Evolutionary conservation across 225 moss, liverwort and hornwort genomes (phyloP), one percentile per base, ranked within the genome.

Genomic region (Ulota crispa): DNA sequence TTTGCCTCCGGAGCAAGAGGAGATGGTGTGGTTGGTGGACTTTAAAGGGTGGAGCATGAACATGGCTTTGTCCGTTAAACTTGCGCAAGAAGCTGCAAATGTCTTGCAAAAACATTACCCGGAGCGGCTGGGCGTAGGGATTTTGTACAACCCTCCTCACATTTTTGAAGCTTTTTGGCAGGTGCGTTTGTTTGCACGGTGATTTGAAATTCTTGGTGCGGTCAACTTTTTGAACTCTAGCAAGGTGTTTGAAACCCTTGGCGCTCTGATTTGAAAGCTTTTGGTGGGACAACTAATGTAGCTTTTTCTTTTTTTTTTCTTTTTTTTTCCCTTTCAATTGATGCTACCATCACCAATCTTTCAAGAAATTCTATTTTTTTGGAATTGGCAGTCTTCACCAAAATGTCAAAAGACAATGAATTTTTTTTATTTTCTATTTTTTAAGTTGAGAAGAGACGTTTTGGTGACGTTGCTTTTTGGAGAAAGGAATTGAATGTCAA

Each of bases 1-100:
- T 69, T 57, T 95, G 76, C 93, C 91, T 0, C 86, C 87, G 18
- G 95, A 81, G 30, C 92, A 93, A 79, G 97, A 97, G 81, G 92
- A 95, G 86, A 95, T 95, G 95, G 89, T 93, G 41, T 97, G 97
- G 97, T 81, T 97, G 84, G 89, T 95, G 10, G 97, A 97, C 78
- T 95, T 97, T 77, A 97, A 95, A 76, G 89, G 90, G 1, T 97
- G 93, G 93, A 87, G 75, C 24, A 61, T 94, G 79, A 88, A 89
- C 23, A 95, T 92, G 74, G 79, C 94, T 10, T 80, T 93, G 4
- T 89, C 94, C 2, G 52, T 97, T 34, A 89, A 85, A 65, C 89
- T 88, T 39, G 87, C 88, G 11, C 92, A 88, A 76, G 97, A 97
- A 75, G 85, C 90, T 47, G 89, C 95, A 13, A 57, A 94, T 32